Base-by-base conservation (phyloP, 2,329 filamentous ascomycete genomes). In the Didymella segeticola region DNA sequence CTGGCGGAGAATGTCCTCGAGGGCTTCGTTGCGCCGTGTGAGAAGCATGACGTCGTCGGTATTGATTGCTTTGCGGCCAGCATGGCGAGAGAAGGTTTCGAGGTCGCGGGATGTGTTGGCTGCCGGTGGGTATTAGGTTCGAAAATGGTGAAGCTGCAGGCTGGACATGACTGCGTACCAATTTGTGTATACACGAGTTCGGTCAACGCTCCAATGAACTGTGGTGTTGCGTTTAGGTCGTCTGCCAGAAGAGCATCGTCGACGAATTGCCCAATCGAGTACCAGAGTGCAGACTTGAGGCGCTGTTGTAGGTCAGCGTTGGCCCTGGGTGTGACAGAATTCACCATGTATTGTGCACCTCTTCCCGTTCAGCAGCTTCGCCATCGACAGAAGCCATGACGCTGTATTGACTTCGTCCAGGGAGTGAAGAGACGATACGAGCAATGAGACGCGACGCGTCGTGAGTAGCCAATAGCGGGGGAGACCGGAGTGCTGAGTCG, bases 171-270 rank as follows among this genome's bases (percentile, higher is more conserved):
- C 7, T 3, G 63, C 76, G 39, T 81, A 93, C 91, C 89, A 45
- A 96, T 89, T 63, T 96, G 92, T 1, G 87, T 84, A 86, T 90
- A 96, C 7, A 93, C 89, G 74, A 96, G 84, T 74, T 96, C 92
- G 1, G 90, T 95, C 69, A 77, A 52, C 2, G 75, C 74, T 8
- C 89, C 91, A 63, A 96, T 96, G 74, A 96, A 96, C 69, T 96
- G 91, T 1, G 91, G 91, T 22, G 93, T 96, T 6, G 93, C 91
- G 74, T 96, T 97, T 60, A 91, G 83, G 69, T 90, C 86, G 23
- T 87, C 80, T 51, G 83, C 81, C 25, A 91, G 78, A 15, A 87
- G 88, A 71, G 96, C 89, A 61, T 93, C 87, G 72, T 98, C 93
- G 60, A 96, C 90, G 56, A 96, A 93, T 71, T 74, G 69, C 53